Percentiles rank a stretch among this genome's conserved stretches.
Evolutionary conservation across 164 flowering plant species (phyloP).

Genomic region (Buxus sempervirens): DNA sequence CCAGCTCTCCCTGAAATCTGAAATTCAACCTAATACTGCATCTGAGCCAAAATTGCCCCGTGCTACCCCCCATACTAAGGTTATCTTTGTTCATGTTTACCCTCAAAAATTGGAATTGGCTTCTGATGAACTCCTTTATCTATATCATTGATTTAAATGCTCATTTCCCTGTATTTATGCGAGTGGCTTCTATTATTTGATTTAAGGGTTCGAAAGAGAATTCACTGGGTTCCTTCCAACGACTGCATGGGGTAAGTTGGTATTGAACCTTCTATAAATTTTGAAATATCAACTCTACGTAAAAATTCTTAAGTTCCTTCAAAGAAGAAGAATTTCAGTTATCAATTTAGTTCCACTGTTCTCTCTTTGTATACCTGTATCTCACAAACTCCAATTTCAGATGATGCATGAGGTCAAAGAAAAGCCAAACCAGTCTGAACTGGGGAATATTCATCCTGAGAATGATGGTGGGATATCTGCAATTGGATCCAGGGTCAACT

Average conservation of each 20-base stretch:
- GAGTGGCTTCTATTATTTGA: conserved; percentile 18
- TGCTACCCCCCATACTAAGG: conserved; percentile 36
- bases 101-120: not conserved
- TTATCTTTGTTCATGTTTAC: conserved; percentile 21
- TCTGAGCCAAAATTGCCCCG: conserved; percentile 32
- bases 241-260: conserved; percentile 41
- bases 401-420: conserved; percentile 22
- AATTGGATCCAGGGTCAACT: conserved; percentile 23
- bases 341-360: not conserved
- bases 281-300: not conserved
- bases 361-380: not conserved
- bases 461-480: conserved; percentile 23
- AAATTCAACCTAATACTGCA: conserved; percentile 40
- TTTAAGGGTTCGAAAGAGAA: conserved; percentile 83
- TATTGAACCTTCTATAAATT: not conserved
- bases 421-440: conserved; percentile 21
- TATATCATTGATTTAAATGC: not conserved
- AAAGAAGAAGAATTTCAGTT: not conserved
- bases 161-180: conserved; percentile 10
- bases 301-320: not conserved
- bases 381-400: conserved; percentile 18
- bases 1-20: conserved; percentile 67
- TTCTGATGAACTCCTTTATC: not conserved
- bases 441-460: conserved; percentile 32
- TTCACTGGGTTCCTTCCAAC: conserved; percentile 34